Base-by-base conservation (phyloP, 768 basidiomycete species). In the Nevesoporus exiguus region DNA sequence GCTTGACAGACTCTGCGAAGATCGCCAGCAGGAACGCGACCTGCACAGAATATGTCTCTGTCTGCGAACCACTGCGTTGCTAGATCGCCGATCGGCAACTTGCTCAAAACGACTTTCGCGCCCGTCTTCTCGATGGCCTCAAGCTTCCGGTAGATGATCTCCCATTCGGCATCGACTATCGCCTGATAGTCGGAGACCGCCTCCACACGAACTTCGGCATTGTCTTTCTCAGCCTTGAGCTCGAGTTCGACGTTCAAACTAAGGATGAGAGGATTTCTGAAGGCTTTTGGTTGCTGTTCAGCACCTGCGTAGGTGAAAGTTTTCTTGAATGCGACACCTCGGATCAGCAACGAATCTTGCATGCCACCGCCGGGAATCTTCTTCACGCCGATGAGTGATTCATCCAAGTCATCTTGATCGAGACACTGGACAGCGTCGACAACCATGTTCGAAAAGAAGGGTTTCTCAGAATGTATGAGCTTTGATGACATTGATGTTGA, bases 401-500 rank as follows among this genome's bases (percentile, higher is more conserved):
- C 95, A 69, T 99, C 93, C 47, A 98, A 81, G 62, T 97, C 93
- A 41, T 88, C 82, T 66, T 91, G 93, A 73, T 98, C 95, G 31
- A 98, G 78, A 51, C 85, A 93, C 59, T 86, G 83, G 46, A 99
- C 93, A 34, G 97, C 95, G 65, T 98, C 93, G 44, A 99, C 97
- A 47, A 97, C 97, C 95, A 99, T 98, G 59, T 89, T 85, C 11
- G 95, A 91, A 78, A 99, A 99, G 77, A 98, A 98, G 1, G 96
- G 97, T 66, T 97, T 98, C 75, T 98, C 93, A 14, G 93, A 93
- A 70, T 98, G 96, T 63, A 99, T 98, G 56, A 98, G 84, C 73
- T 98, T 99, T 57, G 96, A 98, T 15, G 97, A 98, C 96, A 98
- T 98, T n/a, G 97, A 96, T 3, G 97, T 99, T 25, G 94, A 88